Percentiles rank a stretch among this genome's conserved stretches.
phyloP scores from a whole-genome alignment of 305 asterid species.

The Caryopteris hybrid region DNA sequence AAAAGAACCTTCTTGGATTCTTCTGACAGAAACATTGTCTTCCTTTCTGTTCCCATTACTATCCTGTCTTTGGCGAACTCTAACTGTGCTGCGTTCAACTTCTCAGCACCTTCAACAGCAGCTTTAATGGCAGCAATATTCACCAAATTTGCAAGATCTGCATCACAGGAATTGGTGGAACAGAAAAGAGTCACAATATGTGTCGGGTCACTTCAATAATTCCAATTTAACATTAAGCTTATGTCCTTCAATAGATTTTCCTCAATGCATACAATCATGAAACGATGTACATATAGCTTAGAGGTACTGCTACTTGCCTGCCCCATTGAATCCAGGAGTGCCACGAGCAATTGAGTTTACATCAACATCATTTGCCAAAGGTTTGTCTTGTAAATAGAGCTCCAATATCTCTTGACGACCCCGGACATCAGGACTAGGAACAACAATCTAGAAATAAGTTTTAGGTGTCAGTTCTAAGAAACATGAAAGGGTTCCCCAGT shows the following conservation, averaged over 20 bases:
- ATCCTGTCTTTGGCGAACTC: constrained; percentile 99
- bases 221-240: not conserved
- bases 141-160: constrained; percentile 97
- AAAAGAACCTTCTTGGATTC: constrained; percentile 39
- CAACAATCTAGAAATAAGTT: constrained; percentile 60
- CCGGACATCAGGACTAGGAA: constrained; percentile 90
- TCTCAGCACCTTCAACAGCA: constrained; percentile 96
- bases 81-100: constrained; percentile 67
- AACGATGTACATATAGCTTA: not conserved
- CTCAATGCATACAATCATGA: constrained; percentile 4
- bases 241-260: not conserved
- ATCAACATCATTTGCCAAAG: constrained; percentile 81
- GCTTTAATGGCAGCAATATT: constrained; percentile 99
- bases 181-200: constrained; percentile 6
- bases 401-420: constrained; percentile 96
- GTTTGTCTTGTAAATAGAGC: constrained; percentile 92
- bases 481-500: not conserved
- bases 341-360: constrained; percentile 95
- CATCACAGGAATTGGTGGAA: constrained; percentile 30
- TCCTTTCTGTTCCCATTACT: constrained; percentile 97
- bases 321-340: constrained; percentile 99
- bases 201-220: not conserved
- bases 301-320: constrained; percentile 48
- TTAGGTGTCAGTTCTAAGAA: constrained; percentile 10
- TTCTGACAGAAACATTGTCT: constrained; percentile 88